Evolutionary conservation across 805 yeast species (phyloP).

Genomic region (Dipodascus albidus): DNA sequence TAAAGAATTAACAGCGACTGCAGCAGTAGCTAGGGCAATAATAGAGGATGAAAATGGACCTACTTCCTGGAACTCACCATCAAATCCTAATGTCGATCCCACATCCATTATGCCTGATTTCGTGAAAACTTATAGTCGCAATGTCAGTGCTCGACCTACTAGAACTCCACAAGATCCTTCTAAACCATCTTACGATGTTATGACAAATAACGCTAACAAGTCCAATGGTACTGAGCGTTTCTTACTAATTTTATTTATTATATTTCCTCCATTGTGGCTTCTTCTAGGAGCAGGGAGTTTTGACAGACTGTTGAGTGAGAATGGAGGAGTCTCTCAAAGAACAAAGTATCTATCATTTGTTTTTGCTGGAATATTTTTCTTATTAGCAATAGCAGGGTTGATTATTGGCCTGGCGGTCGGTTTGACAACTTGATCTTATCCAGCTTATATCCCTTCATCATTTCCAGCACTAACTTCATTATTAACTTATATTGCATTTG

Average conservation of each 20-base stretch:
- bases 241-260: not conserved
- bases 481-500: not conserved
- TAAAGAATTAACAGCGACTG: not conserved
- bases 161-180: not conserved
- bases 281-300: not conserved
- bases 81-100: not conserved
- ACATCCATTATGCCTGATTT: not conserved
- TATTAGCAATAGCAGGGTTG: not conserved
- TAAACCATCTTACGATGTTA: not conserved
- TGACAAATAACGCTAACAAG: not conserved
- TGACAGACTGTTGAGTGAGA: not conserved
- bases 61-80: not conserved
- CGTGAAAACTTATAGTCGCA: not conserved
- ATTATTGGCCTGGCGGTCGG: not conserved
- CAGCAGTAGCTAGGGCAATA: not conserved
- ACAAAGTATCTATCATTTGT: not conserved
- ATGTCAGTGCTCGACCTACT: not conserved
- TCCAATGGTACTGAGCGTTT: not conserved
- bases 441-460: not conserved
- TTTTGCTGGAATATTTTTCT: not conserved
- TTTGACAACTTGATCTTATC: not conserved
- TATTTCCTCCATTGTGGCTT: constrained; percentile 1
- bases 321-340: not conserved
- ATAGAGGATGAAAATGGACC: not conserved
- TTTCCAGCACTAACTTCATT: not conserved